These are phyloP conservation scores for Phaseolus lunatus DNA, from an alignment of 306 rosid species.

Conservation along the genomic window DNA sequence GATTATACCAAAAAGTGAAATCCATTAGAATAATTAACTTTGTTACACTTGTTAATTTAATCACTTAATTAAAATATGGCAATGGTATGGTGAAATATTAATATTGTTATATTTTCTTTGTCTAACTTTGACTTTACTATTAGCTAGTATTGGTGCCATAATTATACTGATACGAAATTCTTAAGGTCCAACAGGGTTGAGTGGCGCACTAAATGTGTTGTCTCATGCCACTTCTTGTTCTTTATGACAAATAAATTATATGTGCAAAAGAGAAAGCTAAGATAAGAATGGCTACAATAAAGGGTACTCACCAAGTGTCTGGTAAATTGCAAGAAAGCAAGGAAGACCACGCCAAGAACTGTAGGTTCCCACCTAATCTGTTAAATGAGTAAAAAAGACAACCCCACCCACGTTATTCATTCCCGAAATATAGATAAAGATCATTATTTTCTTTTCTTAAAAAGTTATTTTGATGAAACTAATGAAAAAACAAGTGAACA, in stretches of 20 bases:
- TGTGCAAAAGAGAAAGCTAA: slow-evolving; percentile 30
- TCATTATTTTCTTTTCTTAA: neutral
- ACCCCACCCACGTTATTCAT: slow-evolving; percentile 4
- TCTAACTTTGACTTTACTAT: neutral
- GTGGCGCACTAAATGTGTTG: slow-evolving; percentile 40
- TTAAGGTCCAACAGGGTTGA: slow-evolving; percentile 23
- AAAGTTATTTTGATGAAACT: neutral
- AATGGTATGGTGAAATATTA: neutral
- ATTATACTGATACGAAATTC: neutral
- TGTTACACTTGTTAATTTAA: neutral
- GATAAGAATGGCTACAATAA: slow-evolving; percentile 28
- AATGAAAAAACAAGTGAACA: neutral
- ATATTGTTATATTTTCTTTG: neutral
- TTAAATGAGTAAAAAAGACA: neutral
- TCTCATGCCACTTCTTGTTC: neutral
- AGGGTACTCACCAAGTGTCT: slow-evolving; percentile 55
- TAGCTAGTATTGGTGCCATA: neutral
- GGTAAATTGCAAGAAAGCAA: slow-evolving; percentile 63
- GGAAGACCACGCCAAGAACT: slow-evolving; percentile 63
- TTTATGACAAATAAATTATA: slow-evolving; percentile 10
- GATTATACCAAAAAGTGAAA: neutral
- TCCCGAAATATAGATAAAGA: neutral
- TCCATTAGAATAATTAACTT: slow-evolving; percentile 11
- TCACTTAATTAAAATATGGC: neutral
- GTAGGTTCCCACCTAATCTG: slow-evolving; percentile 85